Percentiles rank a stretch among this genome's conserved stretches.
phyloP scores from a whole-genome alignment of 2,329 filamentous ascomycete genomes.

The Aureobasidium sp. region DNA sequence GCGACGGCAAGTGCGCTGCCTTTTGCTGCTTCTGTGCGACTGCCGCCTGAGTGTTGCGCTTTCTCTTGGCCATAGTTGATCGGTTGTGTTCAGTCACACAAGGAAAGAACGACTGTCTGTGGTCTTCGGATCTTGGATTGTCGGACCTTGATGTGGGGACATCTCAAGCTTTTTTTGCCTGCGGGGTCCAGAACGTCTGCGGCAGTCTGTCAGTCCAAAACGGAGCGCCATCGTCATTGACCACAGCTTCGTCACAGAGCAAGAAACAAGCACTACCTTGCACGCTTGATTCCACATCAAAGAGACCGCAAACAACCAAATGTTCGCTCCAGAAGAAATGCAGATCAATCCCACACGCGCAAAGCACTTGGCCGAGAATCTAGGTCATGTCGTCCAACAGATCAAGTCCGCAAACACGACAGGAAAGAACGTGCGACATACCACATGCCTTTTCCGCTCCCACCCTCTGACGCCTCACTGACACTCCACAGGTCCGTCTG shows the following conservation, averaged over 20 bases:
- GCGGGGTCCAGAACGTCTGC: neutral
- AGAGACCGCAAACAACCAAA: neutral
- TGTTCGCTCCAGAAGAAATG: slow-evolving; percentile 23
- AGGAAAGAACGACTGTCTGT: neutral
- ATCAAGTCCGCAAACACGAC: slow-evolving; percentile 34
- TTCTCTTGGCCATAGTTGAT: slow-evolving; percentile 15
- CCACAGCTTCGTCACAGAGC: too few relatives aligned
- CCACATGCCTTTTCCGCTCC: neutral
- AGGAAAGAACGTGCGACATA: slow-evolving; percentile 30
- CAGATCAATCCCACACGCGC: slow-evolving; percentile 38
- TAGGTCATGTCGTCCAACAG: slow-evolving; percentile 35
- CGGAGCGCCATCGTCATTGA: too few relatives aligned
- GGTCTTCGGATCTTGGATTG: too few relatives aligned
- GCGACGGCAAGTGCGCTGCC: neutral
- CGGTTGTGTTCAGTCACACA: neutral
- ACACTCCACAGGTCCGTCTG: slow-evolving; percentile 58
- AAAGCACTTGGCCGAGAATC: slow-evolving; percentile 40
- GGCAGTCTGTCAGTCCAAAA: too few relatives aligned
- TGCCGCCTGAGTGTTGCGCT: slow-evolving; percentile 11
- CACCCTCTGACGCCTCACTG: neutral
- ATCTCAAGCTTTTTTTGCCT: slow-evolving; percentile 3
- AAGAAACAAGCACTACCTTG: too few relatives aligned
- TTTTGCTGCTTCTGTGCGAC: slow-evolving; percentile 3
- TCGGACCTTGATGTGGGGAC: too few relatives aligned
- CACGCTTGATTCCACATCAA: too few relatives aligned